Evolutionary conservation across 2,329 filamentous ascomycete genomes (phyloP).

Genomic region (Alternaria infectoria): DNA sequence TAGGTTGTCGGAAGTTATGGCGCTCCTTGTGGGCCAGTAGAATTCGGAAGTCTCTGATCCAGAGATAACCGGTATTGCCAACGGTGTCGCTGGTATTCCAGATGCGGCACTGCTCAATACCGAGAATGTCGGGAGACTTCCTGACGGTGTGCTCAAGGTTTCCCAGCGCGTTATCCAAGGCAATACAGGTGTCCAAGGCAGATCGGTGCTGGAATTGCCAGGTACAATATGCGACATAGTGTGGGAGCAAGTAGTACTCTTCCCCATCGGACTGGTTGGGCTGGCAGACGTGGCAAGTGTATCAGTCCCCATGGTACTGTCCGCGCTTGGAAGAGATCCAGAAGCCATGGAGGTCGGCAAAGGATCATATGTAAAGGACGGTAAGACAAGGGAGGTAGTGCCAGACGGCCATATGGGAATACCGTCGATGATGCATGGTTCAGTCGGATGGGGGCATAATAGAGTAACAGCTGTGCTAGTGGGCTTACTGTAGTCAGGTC

Average conservation of each 20-base stretch:
- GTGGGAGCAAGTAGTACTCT: neutral
- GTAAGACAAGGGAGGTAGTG: neutral
- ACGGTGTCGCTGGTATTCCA: neutral
- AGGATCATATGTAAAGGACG: neutral
- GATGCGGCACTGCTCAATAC: neutral
- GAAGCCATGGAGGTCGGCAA: neutral
- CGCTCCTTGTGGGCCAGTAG: neutral
- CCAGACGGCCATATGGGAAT: constrained; percentile 2
- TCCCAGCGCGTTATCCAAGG: neutral
- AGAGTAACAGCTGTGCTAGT: neutral
- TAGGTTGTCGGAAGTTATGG: no score
- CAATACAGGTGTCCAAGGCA: neutral
- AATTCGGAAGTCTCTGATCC: neutral
- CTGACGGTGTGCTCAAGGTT: neutral
- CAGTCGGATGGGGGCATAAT: neutral
- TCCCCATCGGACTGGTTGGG: neutral
- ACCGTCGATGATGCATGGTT: constrained; percentile 3
- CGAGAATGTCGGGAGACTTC: neutral
- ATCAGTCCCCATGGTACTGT: neutral
- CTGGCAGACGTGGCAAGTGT: neutral
- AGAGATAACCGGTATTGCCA: neutral
- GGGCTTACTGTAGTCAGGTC: neutral
- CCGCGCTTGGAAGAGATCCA: neutral
- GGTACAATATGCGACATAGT: constrained; percentile 1
- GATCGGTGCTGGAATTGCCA: neutral